phyloP scores from a whole-genome alignment of 345 rosid genomes.

The Euclidium syriacum region DNA sequence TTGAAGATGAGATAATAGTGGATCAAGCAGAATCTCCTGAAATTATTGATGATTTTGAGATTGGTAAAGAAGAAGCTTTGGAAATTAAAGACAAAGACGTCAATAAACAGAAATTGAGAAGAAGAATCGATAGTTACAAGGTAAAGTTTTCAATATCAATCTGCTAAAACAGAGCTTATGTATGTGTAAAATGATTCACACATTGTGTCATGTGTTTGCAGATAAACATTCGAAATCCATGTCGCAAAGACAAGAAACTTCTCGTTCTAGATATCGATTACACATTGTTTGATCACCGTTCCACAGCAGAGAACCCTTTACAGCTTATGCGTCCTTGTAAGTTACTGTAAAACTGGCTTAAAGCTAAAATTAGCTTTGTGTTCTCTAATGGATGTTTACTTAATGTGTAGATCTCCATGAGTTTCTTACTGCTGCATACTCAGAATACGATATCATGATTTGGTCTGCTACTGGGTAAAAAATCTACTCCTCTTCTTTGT shows the following conservation, averaged over 20 bases:
- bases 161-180: not conserved
- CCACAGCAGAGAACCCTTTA: constrained; percentile 85
- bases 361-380: not conserved
- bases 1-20: constrained; percentile 85
- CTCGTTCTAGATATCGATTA: constrained; percentile 96
- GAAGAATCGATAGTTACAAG: constrained; percentile 73
- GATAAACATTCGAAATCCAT: constrained; percentile 69
- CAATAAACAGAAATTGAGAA: constrained; percentile 69
- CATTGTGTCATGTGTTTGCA: constrained; percentile 17
- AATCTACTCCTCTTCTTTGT: too few species aligned
- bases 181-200: not conserved
- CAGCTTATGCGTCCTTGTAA: constrained; percentile 95
- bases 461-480: constrained; percentile 99
- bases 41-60: constrained; percentile 80
- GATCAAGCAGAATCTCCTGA: constrained; percentile 78
- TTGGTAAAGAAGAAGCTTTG: constrained; percentile 85
- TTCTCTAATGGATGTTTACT: constrained; percentile 5
- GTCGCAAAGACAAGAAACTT: constrained; percentile 84
- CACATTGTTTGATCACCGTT: constrained; percentile 92
- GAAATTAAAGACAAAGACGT: constrained; percentile 83
- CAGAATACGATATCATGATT: constrained; percentile 89
- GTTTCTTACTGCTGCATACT: constrained; percentile 87
- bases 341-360: not conserved
- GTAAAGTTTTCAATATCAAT: too few species aligned
- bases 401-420: constrained; percentile 84